Evolutionary conservation across 1,284 basidiomycete genomes (phyloP).

Genomic region (Trichosporon sp.): DNA sequence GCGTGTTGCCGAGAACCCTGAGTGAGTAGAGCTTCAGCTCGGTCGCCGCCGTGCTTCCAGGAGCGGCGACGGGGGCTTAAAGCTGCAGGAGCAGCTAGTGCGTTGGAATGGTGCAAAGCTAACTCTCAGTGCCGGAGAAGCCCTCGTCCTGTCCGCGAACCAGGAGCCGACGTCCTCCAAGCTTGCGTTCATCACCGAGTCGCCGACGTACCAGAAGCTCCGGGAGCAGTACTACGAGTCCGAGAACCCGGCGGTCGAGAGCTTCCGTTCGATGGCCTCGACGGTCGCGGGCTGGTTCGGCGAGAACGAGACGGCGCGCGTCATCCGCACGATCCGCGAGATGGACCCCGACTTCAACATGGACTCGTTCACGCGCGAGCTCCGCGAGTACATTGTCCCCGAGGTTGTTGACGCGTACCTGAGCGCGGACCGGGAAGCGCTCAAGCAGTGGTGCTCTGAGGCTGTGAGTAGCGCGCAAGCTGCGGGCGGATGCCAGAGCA

Average conservation of each 20-base stretch:
- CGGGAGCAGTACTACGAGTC: slow-evolving; percentile 85
- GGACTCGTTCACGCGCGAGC: slow-evolving; percentile 83
- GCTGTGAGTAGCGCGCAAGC: slow-evolving; percentile 67
- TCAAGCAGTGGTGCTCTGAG: slow-evolving; percentile 93
- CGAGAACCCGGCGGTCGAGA: slow-evolving; percentile 84
- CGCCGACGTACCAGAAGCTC: slow-evolving; percentile 59
- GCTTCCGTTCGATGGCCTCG: slow-evolving; percentile 78
- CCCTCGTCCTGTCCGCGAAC: slow-evolving; percentile 72
- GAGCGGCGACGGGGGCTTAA: too few species aligned
- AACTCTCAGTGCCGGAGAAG: slow-evolving; percentile 72
- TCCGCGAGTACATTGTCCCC: slow-evolving; percentile 95
- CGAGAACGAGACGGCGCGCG: slow-evolving; percentile 96
- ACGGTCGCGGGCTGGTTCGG: slow-evolving; percentile 87
- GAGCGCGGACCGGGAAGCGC: slow-evolving; percentile 78
- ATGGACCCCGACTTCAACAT: slow-evolving; percentile 86
- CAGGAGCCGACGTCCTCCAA: slow-evolving; percentile 57
- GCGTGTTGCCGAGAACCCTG: slow-evolving; percentile 69
- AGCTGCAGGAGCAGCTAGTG: too few species aligned
- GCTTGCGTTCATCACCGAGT: slow-evolving; percentile 64
- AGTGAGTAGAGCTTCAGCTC: slow-evolving; percentile 62
- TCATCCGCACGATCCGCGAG: slow-evolving; percentile 79
- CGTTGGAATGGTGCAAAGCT: slow-evolving; percentile 1
- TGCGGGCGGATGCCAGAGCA: not conserved
- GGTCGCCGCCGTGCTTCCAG: too few species aligned
- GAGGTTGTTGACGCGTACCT: slow-evolving; percentile 97